These are phyloP conservation scores for Xylaria sp. DNA, from an alignment of 2,329 filamentous ascomycete species.

Conservation along the genomic window DNA sequence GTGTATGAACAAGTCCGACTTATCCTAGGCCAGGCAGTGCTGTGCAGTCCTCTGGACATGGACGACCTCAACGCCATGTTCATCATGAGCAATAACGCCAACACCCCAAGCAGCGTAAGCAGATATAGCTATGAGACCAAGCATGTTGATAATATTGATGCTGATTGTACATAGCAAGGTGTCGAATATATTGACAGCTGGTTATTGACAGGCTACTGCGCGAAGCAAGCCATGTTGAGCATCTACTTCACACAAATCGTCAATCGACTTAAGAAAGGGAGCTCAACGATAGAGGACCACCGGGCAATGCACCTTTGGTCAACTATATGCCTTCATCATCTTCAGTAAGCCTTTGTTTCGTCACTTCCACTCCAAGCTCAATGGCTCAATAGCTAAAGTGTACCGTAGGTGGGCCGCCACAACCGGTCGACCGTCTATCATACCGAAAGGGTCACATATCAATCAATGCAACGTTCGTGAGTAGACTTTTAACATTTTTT, in stretches of 20 bases:
- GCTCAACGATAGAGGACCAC: conserved; percentile 49
- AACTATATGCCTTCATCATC: conserved; percentile 52
- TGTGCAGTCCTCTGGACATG: conserved; percentile 53
- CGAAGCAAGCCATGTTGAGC: conserved; percentile 56
- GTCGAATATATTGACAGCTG: conserved; percentile 56
- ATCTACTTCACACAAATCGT: conserved; percentile 56
- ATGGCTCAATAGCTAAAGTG: conserved; percentile 4
- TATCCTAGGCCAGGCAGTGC: conserved; percentile 53
- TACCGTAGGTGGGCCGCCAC: conserved; percentile 54
- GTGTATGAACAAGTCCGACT: conserved; percentile 54
- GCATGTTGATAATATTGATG: background rate
- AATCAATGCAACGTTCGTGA: conserved; percentile 52
- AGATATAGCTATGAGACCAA: background rate
- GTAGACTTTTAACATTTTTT: background rate
- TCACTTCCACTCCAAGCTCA: background rate
- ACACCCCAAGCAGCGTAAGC: conserved; percentile 46
- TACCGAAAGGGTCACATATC: conserved; percentile 51
- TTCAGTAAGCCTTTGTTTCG: conserved; percentile 46
- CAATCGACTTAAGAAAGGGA: conserved; percentile 49
- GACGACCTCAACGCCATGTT: conserved; percentile 55
- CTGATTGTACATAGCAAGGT: conserved; percentile 42
- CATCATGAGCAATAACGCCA: conserved; percentile 52
- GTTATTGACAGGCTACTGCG: conserved; percentile 55
- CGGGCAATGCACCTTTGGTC: conserved; percentile 52
- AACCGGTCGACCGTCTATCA: conserved; percentile 53